These are phyloP conservation scores for Irpex rosettiformis DNA, from an alignment of 1,284 basidiomycete species.

Conservation along the genomic window DNA sequence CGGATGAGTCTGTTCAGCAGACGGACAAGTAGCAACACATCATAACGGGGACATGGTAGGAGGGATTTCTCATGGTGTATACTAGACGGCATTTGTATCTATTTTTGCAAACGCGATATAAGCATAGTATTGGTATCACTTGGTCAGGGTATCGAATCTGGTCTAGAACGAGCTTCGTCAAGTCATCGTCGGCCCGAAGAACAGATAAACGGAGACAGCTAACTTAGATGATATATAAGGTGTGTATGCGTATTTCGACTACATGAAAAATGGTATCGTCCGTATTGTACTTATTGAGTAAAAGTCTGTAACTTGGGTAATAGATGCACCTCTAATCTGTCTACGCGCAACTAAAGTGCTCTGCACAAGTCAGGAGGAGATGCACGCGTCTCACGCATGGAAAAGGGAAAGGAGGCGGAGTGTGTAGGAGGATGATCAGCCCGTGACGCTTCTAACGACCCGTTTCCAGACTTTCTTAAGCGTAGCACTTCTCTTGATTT, in stretches of 20 bases:
- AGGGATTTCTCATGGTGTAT: neutral
- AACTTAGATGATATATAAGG: neutral
- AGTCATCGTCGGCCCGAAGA: neutral
- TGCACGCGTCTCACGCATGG: neutral
- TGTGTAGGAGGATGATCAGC: neutral
- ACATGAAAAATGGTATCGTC: neutral
- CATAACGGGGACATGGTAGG: neutral
- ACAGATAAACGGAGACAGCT: neutral
- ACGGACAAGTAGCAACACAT: slow-evolving; percentile 22
- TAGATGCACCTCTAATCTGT: neutral
- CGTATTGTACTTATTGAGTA: neutral
- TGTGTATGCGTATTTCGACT: neutral
- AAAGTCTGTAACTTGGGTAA: neutral
- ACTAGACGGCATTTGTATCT: neutral
- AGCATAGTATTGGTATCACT: no score
- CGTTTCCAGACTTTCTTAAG: slow-evolving; percentile 1
- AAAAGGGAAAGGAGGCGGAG: neutral
- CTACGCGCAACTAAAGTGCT: neutral
- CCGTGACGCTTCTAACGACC: neutral
- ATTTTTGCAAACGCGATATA: neutral
- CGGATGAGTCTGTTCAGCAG: slow-evolving; percentile 23
- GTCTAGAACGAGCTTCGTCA: neutral
- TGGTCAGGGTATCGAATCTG: neutral
- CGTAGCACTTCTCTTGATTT: neutral
- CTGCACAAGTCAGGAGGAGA: neutral